These are phyloP conservation scores for Sporothrix luriei DNA, from an alignment of 2,329 filamentous ascomycete genomes.

Conservation along the genomic window DNA sequence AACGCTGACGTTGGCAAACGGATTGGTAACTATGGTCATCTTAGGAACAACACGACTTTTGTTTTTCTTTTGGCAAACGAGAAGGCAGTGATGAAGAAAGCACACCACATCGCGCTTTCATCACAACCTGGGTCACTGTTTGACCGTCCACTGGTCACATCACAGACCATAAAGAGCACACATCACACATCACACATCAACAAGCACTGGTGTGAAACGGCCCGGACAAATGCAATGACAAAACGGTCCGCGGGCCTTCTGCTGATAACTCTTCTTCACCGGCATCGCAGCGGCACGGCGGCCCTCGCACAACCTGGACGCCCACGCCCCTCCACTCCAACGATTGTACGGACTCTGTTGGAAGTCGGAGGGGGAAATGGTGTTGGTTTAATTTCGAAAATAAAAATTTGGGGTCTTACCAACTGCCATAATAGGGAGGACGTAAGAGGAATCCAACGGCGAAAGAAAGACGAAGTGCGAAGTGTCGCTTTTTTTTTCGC, in stretches of 20 bases:
- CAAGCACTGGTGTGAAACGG: not conserved
- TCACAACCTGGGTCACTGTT: constrained; percentile 20
- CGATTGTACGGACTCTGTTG: not conserved
- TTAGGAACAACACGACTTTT: not conserved
- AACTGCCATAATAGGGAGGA: constrained; percentile 17
- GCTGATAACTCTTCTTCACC: not conserved
- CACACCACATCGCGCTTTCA: not conserved
- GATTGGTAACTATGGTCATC: not conserved
- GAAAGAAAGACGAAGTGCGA: not conserved
- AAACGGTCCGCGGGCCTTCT: not conserved
- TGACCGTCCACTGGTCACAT: constrained; percentile 2
- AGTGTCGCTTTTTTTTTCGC: not conserved
- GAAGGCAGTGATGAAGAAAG: not conserved
- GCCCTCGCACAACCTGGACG: not conserved
- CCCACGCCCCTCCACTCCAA: constrained; percentile 13
- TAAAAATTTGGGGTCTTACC: not conserved
- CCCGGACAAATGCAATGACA: not conserved
- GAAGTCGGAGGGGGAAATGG: not conserved
- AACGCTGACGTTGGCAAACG: not conserved
- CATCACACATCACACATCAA: not conserved
- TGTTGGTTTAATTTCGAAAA: constrained; percentile 19
- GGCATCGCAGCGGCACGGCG: not conserved
- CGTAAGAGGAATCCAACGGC: not conserved
- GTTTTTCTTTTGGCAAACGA: not conserved
- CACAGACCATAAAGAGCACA: not conserved